Evolutionary conservation across 108 stramenopile species (phyloP).

Genomic region (Phaeodactylum tricornutum): DNA sequence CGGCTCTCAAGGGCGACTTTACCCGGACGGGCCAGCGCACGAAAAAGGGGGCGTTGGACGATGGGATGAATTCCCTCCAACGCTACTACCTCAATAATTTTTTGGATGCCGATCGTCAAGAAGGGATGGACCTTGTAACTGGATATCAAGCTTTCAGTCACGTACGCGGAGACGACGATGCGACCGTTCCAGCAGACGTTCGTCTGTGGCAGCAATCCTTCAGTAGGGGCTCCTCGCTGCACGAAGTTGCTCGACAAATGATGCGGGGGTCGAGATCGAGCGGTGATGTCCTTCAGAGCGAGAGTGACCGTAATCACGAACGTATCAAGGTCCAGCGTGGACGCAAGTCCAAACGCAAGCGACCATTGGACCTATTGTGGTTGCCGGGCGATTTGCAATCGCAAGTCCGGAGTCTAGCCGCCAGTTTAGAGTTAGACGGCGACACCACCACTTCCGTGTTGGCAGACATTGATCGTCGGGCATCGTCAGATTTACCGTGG

Average conservation of each 20-base stretch:
- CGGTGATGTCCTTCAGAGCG: background rate
- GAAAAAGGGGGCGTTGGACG: slow-evolving; percentile 84
- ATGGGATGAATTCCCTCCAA: slow-evolving; percentile 92
- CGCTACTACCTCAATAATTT: slow-evolving; percentile 96
- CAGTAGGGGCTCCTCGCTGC: background rate
- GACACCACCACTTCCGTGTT: slow-evolving; percentile 5
- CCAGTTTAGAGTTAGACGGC: background rate
- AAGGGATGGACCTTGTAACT: slow-evolving; percentile 90
- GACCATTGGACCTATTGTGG: slow-evolving; percentile 36
- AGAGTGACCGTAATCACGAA: slow-evolving; percentile 1
- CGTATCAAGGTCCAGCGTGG: background rate
- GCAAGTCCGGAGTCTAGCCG: slow-evolving; percentile 36
- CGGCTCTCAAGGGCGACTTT: slow-evolving; percentile 92
- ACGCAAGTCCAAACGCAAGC: slow-evolving; percentile 1
- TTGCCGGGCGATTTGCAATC: slow-evolving; percentile 57
- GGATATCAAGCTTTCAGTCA: slow-evolving; percentile 40
- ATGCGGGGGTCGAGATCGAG: background rate
- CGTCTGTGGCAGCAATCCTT: slow-evolving; percentile 9
- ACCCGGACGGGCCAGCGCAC: slow-evolving; percentile 87
- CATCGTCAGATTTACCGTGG: slow-evolving; percentile 29
- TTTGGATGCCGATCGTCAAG: slow-evolving; percentile 89
- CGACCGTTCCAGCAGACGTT: slow-evolving; percentile 5
- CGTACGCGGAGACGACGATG: slow-evolving; percentile 4
- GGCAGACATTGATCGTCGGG: slow-evolving; percentile 28
- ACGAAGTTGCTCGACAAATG: too few relatives aligned